Percentiles rank a stretch among this genome's conserved stretches.
These are phyloP conservation scores for Apiotrichum mycotoxinovorans DNA, from an alignment of 1,284 basidiomycete species.

Conservation along the genomic window DNA sequence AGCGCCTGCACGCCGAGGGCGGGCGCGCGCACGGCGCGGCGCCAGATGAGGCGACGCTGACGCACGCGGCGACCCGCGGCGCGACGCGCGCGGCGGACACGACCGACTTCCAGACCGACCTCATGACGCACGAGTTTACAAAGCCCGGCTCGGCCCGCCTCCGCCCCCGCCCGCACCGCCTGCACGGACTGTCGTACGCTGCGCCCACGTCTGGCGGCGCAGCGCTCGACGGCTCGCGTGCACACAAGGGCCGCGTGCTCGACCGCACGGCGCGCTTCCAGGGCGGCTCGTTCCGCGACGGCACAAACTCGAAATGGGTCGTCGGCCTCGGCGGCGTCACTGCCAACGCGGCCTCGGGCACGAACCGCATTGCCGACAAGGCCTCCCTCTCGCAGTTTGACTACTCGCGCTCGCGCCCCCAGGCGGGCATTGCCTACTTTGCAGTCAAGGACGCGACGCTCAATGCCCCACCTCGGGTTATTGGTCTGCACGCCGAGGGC, in stretches of 20 bases:
- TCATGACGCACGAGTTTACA: constrained; percentile 19
- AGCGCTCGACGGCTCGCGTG: constrained; percentile 8
- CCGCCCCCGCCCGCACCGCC: constrained; percentile 31
- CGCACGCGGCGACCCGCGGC: constrained; percentile 8
- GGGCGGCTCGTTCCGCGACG: constrained; percentile 24
- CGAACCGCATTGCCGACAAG: constrained; percentile 13
- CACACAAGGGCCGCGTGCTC: constrained; percentile 20
- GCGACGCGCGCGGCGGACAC: constrained; percentile 11
- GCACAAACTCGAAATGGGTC: constrained; percentile 33
- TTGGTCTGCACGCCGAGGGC: constrained; percentile 18
- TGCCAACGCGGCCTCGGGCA: constrained; percentile 17
- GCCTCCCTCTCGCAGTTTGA: constrained; percentile 24
- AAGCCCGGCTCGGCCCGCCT: constrained; percentile 16
- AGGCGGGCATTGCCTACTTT: constrained; percentile 32
- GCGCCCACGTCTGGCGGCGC: constrained; percentile 15
- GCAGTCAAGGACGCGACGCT: constrained; percentile 29
- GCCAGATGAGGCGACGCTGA: constrained; percentile 15
- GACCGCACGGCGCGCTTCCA: constrained; percentile 12
- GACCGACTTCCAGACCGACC: constrained; percentile 26
- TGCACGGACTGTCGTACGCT: constrained; percentile 42
- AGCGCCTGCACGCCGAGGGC: not conserved
- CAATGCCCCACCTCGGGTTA: constrained; percentile 30
- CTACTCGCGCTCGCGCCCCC: constrained; percentile 26
- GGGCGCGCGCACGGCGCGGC: not conserved
- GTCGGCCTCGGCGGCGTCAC: constrained; percentile 46